Evolutionary conservation across 75 land plant species (phyloP).

Genomic region (Cunninghamia lanceolata): DNA sequence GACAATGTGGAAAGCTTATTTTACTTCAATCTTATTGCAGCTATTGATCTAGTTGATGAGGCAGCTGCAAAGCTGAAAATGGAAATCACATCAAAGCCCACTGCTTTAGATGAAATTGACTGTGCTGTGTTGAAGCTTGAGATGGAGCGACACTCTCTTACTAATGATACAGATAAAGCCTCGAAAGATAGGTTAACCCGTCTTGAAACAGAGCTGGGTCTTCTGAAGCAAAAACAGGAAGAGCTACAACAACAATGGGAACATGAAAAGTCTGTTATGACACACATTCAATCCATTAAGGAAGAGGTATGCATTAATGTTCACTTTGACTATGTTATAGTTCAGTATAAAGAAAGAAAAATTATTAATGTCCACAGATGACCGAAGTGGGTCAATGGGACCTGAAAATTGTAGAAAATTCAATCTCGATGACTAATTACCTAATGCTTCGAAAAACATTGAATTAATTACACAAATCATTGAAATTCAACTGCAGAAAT

Average conservation of each 20-base stretch:
- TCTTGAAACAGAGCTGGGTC: constrained; percentile 42
- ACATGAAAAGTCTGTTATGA: constrained; percentile 73
- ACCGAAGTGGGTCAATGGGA: neutral
- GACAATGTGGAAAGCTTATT: neutral
- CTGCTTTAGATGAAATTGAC: constrained; percentile 42
- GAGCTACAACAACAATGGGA: constrained; percentile 68
- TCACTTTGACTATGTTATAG: neutral
- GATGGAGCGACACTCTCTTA: constrained; percentile 68
- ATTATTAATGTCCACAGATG: neutral
- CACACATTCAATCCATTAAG: constrained; percentile 61
- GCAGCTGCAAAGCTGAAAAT: constrained; percentile 64
- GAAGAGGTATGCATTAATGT: constrained; percentile 48
- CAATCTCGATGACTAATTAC: too few species aligned
- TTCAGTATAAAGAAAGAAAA: neutral
- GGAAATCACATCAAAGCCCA: constrained; percentile 23
- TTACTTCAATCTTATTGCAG: constrained; percentile 27
- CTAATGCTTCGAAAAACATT: too few species aligned
- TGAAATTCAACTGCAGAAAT: too few species aligned
- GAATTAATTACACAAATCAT: too few species aligned
- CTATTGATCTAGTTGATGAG: constrained; percentile 71
- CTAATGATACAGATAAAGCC: constrained; percentile 69
- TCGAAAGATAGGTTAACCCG: constrained; percentile 54
- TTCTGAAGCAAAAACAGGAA: constrained; percentile 43
- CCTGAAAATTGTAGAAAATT: too few species aligned
- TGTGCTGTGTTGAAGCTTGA: constrained; percentile 63